Base-by-base conservation (phyloP, 2,329 filamentous ascomycete genomes). In the Leptodontidium sp. region DNA sequence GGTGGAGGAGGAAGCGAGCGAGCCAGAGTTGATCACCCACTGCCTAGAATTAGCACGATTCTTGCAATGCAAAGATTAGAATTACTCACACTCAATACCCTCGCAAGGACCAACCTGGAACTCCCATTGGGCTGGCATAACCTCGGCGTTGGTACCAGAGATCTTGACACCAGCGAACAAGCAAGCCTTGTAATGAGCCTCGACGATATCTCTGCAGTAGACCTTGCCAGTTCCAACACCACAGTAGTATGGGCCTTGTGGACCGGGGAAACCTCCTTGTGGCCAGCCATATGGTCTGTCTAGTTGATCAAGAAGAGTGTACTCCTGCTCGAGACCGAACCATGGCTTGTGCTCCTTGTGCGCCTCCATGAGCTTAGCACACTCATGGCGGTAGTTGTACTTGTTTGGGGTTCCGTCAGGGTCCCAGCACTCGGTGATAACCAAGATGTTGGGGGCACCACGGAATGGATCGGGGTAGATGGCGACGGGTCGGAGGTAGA, bases 261-360 rank as follows among this genome's bases (percentile, higher is more conserved):
- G 89, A 80, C 88, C 91, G 72, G 91, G 91, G 89, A 90, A 93
- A 78, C 91, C 91, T 79, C 89, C 89, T 83, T 88, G 87, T 80
- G 92, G 92, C 93, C 93, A 97, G 84, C 96, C 96, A 79, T 94
- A 98, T 66, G 96, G 96, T 84, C 93, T 91, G 82, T 94, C 92
- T 76, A 91, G 88, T 75, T 90, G 84, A 79, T 95, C 94, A 76
- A 98, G 91, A 57, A 97, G 90, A 70, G 93, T 98, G 88, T 98
- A 98, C 83, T 98, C 95, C 81, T 98, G 95, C 82, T 97, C 95
- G 21, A 99, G 90, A 83, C 96, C 96, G 83, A 98, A 99, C 96
- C 95, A 98, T 79, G 96, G 94, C 81, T 92, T 87, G 78, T 95
- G 91, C 68, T 89, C 85, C 81, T 90, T 90, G 82, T 98, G 90